phyloP scores from a whole-genome alignment of 768 basidiomycete genomes.

The Neoboletus subvelutipes region DNA sequence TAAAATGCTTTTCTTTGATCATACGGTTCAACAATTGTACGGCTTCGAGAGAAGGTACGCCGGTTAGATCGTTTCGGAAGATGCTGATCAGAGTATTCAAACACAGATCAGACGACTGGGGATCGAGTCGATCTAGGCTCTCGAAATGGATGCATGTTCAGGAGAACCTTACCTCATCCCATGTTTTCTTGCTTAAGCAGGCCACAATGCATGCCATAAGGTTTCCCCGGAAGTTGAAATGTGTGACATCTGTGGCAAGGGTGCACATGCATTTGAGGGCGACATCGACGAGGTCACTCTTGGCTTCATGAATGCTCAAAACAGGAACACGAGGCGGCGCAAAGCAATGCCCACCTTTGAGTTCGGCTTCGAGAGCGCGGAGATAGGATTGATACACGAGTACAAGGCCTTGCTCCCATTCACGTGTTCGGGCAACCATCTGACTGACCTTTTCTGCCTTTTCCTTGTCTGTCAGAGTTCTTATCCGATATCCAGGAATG shows the following conservation, averaged over 20 bases:
- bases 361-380: slow-evolving; percentile 76
- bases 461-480: slow-evolving; percentile 85
- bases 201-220: slow-evolving; percentile 86
- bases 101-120: slow-evolving; percentile 83
- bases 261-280: slow-evolving; percentile 87
- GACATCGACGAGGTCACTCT: slow-evolving; percentile 61
- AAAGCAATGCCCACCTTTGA: slow-evolving; percentile 57
- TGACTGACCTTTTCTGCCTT: slow-evolving; percentile 93
- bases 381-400: slow-evolving; percentile 87
- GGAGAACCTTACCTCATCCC: slow-evolving; percentile 71
- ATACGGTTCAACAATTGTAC: slow-evolving; percentile 92
- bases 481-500: slow-evolving; percentile 94
- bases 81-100: slow-evolving; percentile 77
- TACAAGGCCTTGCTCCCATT: slow-evolving; percentile 95
- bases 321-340: slow-evolving; percentile 17
- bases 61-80: slow-evolving; percentile 80
- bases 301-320: slow-evolving; percentile 44
- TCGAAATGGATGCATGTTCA: slow-evolving; percentile 3
- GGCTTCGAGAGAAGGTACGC: slow-evolving; percentile 78
- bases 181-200: slow-evolving; percentile 78
- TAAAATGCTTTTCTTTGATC: slow-evolving; percentile 91
- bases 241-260: slow-evolving; percentile 76
- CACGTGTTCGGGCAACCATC: slow-evolving; percentile 83
- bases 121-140: slow-evolving; percentile 9
- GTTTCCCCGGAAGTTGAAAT: slow-evolving; percentile 96